A percentile compares a stretch with the other conserved stretches of the same genome.
Conservation (phyloP, 2,329 filamentous ascomycete genomes). For the Alternaria sp. region DNA sequence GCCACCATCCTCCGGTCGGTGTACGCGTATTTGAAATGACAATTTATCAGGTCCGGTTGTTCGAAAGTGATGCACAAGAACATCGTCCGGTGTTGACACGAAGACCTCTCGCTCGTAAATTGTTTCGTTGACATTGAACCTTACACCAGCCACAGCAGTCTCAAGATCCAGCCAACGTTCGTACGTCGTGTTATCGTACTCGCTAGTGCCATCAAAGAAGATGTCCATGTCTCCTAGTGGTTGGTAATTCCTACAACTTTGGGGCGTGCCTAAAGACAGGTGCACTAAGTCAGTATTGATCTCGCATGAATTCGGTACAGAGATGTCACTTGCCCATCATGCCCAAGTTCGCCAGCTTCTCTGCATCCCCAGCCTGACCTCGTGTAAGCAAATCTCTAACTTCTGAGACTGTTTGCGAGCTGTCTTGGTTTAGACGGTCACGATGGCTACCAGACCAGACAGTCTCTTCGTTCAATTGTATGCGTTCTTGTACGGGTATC, state of each 20-base stretch:
- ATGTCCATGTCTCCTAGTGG: slow-evolving; percentile 12
- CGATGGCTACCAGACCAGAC: slow-evolving; percentile 46
- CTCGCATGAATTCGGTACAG: too few species aligned
- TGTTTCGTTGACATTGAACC: slow-evolving; percentile 4
- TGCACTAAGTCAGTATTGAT: too few species aligned
- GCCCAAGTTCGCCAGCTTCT: slow-evolving; percentile 14
- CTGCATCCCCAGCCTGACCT: slow-evolving; percentile 2
- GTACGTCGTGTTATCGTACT: slow-evolving; percentile 4
- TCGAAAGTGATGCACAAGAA: slow-evolving; percentile 19
- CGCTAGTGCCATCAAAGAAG: slow-evolving; percentile 6
- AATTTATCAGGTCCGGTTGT: slow-evolving; percentile 3
- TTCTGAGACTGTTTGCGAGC: slow-evolving; percentile 6
- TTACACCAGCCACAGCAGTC: background rate
- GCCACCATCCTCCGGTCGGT: slow-evolving; percentile 9
- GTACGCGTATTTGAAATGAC: slow-evolving; percentile 13
- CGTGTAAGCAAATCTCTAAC: slow-evolving; percentile 7
- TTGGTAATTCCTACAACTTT: slow-evolving; percentile 8
- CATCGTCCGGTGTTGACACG: slow-evolving; percentile 11
- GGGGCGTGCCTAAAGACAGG: background rate
- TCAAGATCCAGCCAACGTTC: slow-evolving; percentile 9
- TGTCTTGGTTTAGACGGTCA: slow-evolving; percentile 43
- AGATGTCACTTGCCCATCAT: slow-evolving; percentile 2
- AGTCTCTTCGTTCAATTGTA: slow-evolving; percentile 60
- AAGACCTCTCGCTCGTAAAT: slow-evolving; percentile 13
- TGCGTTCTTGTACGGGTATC: slow-evolving; percentile 53